These are phyloP conservation scores for Hibiscus trionum DNA, from an alignment of 345 rosid genomes.

Conservation along the genomic window DNA sequence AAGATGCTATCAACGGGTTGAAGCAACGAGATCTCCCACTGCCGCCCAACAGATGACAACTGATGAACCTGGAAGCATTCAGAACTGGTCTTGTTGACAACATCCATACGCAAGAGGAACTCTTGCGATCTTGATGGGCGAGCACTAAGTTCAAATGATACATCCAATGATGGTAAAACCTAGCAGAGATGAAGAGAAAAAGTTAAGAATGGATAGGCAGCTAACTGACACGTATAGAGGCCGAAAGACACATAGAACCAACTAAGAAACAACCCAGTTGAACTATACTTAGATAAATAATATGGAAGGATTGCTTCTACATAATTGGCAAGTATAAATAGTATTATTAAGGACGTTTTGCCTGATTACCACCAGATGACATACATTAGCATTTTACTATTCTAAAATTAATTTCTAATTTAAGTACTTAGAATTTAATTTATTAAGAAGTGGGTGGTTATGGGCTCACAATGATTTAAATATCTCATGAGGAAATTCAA, in stretches of 20 bases:
- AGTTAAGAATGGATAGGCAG: background rate
- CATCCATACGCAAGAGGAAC: slow-evolving; percentile 80
- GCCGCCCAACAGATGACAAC: slow-evolving; percentile 65
- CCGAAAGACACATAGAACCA: background rate
- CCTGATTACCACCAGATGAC: background rate
- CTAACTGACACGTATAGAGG: background rate
- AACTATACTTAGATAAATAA: background rate
- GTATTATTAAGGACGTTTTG: background rate
- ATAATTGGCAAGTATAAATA: background rate
- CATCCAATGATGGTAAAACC: slow-evolving; percentile 85
- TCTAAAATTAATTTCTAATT: background rate
- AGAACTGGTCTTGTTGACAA: slow-evolving; percentile 59
- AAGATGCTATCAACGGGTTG: slow-evolving; percentile 56
- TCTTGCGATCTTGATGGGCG: slow-evolving; percentile 72
- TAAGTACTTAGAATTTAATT: background rate
- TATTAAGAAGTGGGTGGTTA: background rate
- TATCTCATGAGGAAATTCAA: background rate
- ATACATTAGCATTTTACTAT: background rate
- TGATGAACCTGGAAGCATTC: slow-evolving; percentile 72
- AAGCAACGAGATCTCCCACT: slow-evolving; percentile 83
- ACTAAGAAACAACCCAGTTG: background rate
- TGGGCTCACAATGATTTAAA: background rate
- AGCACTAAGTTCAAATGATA: slow-evolving; percentile 65
- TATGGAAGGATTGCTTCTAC: background rate
- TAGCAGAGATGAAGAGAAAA: slow-evolving; percentile 19